Conservation (phyloP, 805 yeast species). For the Middelhovenomyces tepae region DNA sequence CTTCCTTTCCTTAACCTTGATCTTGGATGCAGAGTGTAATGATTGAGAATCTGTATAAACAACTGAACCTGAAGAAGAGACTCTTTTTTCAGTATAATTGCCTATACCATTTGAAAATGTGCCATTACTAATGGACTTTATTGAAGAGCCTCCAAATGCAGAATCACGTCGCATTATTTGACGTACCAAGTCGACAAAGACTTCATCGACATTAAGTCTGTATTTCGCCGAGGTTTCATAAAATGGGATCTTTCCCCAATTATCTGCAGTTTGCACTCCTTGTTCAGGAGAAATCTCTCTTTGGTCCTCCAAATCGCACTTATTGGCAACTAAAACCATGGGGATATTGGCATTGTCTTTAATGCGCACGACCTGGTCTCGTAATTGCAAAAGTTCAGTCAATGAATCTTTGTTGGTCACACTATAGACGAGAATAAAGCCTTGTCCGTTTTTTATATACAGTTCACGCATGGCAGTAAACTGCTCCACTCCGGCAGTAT, state of each 20-base stretch:
- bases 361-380: slow-evolving; percentile 77
- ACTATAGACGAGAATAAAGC: slow-evolving; percentile 79
- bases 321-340: slow-evolving; percentile 85
- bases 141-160: no score
- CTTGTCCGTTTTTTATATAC: slow-evolving; percentile 68
- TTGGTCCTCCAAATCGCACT: slow-evolving; percentile 72
- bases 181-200: slow-evolving; percentile 79
- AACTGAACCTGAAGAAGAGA: no score
- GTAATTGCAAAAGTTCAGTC: slow-evolving; percentile 64
- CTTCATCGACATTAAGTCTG: slow-evolving; percentile 82
- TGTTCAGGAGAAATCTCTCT: slow-evolving; percentile 71
- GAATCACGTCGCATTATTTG: slow-evolving; percentile 75
- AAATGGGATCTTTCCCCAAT: slow-evolving; percentile 86
- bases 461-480: slow-evolving; percentile 90
- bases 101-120: no score
- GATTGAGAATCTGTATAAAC: no score
- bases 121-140: no score
- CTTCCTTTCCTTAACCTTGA: no score
- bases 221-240: slow-evolving; percentile 92
- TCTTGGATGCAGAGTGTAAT: no score
- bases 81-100: no score
- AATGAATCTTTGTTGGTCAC: slow-evolving; percentile 71
- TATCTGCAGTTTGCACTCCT: slow-evolving; percentile 73
- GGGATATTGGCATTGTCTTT: slow-evolving; percentile 74
- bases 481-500: slow-evolving; percentile 92